Evolutionary conservation across 2,329 filamentous ascomycete species (phyloP).

Genomic region (Penicillium palitans): DNA sequence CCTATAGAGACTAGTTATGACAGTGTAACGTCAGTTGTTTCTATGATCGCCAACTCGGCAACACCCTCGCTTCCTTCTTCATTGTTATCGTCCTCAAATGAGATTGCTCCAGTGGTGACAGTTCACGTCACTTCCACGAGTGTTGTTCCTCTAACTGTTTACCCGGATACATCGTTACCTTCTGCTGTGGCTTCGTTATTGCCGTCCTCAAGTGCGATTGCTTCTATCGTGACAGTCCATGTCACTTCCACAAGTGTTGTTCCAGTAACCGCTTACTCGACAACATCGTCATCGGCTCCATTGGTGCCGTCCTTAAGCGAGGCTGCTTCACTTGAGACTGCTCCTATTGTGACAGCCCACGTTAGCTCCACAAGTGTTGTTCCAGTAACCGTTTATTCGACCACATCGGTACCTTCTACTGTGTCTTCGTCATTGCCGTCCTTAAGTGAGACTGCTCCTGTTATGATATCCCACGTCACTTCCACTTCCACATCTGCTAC

Average conservation of each 20-base stretch:
- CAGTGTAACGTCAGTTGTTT: background rate
- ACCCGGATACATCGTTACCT: background rate
- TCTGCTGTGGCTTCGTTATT: background rate
- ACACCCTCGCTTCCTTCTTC: background rate
- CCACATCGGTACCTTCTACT: background rate
- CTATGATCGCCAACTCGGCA: background rate
- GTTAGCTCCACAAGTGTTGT: background rate
- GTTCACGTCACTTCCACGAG: conserved; percentile 1
- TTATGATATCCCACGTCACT: background rate
- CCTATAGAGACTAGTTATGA: background rate
- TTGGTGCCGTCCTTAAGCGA: background rate
- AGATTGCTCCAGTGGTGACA: background rate
- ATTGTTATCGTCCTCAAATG: background rate
- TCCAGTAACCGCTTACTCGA: background rate
- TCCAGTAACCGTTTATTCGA: background rate
- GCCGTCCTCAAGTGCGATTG: background rate
- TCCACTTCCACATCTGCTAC: background rate
- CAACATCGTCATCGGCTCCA: background rate
- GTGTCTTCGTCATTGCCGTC: background rate
- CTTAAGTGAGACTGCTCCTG: background rate
- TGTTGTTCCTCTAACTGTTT: background rate
- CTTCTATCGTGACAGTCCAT: background rate
- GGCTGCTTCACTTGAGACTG: background rate
- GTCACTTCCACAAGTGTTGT: conserved; percentile 5
- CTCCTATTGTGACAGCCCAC: background rate